These are phyloP conservation scores for Pyricularia pennisetigena DNA, from an alignment of 2,329 filamentous ascomycete genomes.

Conservation along the genomic window DNA sequence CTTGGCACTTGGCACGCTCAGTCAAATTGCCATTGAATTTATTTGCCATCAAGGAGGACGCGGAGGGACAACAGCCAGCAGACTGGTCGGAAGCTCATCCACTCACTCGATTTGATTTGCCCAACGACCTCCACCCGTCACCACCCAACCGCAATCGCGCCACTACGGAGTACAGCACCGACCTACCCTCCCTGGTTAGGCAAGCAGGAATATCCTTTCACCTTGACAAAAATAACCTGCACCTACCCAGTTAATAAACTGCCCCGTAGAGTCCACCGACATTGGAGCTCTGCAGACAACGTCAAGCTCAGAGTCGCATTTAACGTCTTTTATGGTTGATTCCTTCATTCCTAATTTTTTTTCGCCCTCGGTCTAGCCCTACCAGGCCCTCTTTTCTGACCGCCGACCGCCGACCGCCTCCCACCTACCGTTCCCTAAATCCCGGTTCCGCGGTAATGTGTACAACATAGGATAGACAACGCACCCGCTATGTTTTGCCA, in stretches of 20 bases:
- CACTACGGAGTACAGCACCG: not conserved
- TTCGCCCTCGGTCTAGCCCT: not conserved
- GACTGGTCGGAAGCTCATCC: not conserved
- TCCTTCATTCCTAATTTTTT: not conserved
- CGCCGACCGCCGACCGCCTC: not conserved
- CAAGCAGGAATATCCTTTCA: not conserved
- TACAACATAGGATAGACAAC: not conserved
- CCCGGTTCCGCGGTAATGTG: not conserved
- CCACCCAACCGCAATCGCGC: not conserved
- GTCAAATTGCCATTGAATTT: not conserved
- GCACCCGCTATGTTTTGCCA: conserved; percentile 1
- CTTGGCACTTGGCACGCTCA: not conserved
- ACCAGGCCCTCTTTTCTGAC: not conserved
- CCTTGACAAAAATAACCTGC: not conserved
- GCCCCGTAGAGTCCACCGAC: not conserved
- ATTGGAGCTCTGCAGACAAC: not conserved
- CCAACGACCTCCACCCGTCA: not conserved
- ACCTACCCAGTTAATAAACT: not conserved
- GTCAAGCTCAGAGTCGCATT: not conserved
- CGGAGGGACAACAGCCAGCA: too few relatives aligned
- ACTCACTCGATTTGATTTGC: not conserved
- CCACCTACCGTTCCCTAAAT: not conserved
- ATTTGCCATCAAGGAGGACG: not conserved
- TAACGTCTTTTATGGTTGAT: not conserved
- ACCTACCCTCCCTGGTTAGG: not conserved